Conservation (phyloP, 2,329 filamentous ascomycete genomes). For the Alternaria sp. region DNA sequence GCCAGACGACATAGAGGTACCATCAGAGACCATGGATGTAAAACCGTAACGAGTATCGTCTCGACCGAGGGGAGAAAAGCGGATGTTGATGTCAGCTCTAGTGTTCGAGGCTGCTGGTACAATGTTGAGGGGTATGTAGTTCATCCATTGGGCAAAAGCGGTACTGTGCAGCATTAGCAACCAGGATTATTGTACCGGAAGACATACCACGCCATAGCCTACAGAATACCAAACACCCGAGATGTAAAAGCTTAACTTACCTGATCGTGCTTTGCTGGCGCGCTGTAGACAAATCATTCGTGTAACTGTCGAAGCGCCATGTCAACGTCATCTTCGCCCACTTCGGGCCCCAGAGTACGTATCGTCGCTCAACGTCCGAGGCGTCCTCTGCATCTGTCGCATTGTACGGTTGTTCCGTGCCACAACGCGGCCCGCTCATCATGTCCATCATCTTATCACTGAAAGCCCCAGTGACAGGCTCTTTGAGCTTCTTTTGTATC, state of each 20-base stretch:
- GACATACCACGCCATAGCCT: background rate
- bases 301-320: conserved; percentile 36
- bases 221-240: background rate
- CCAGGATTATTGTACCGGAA: background rate
- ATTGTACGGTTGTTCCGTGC: conserved; percentile 33
- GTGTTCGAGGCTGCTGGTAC: conserved; percentile 17
- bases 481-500: conserved; percentile 33
- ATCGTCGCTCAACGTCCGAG: conserved; percentile 23
- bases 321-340: conserved; percentile 36
- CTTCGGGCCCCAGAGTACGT: conserved; percentile 38
- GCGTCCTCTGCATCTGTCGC: conserved; percentile 21
- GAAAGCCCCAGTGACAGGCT: conserved; percentile 33
- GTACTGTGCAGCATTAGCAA: conserved; percentile 10
- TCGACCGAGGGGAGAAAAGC: conserved; percentile 28
- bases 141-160: conserved; percentile 37
- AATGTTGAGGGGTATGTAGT: conserved; percentile 28
- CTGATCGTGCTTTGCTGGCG: conserved; percentile 30
- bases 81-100: conserved; percentile 34
- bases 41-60: conserved; percentile 29
- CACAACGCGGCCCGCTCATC: conserved; percentile 36
- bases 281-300: conserved; percentile 25
- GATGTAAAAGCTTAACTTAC: conserved; percentile 12
- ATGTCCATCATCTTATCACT: conserved; percentile 32
- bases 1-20: conserved; percentile 25
- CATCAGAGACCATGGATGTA: conserved; percentile 36